Conservation (phyloP, 257 asterid genomes). For the Leptodermis oblonga region DNA sequence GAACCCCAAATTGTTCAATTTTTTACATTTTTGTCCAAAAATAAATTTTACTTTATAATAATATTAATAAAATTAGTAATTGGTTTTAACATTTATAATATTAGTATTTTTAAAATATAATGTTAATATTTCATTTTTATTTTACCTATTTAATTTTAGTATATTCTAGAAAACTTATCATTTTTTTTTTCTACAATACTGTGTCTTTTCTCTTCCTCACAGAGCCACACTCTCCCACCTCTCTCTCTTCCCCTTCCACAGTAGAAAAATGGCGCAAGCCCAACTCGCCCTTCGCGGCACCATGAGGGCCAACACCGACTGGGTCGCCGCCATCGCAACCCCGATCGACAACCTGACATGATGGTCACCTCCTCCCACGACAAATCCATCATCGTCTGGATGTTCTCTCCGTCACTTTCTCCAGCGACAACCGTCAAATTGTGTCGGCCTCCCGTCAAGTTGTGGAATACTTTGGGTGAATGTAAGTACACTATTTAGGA, state of each 20-base stretch:
- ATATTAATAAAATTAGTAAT: too few relatives aligned
- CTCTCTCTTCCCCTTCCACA: neutral
- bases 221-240: too few relatives aligned
- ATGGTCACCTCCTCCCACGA: conserved; percentile 79
- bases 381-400: conserved; percentile 73
- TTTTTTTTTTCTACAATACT: too few relatives aligned
- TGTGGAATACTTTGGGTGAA: conserved; percentile 87
- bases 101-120: too few relatives aligned
- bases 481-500: conserved; percentile 65
- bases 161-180: too few relatives aligned
- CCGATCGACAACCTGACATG: conserved; percentile 75
- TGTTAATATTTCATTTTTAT: too few relatives aligned
- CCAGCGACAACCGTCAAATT: conserved; percentile 83
- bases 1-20: too few relatives aligned
- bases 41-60: too few relatives aligned
- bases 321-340: conserved; percentile 89
- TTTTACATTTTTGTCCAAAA: too few relatives aligned
- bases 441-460: conserved; percentile 75
- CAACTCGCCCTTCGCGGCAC: conserved; percentile 68
- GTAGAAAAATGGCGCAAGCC: conserved; percentile 50
- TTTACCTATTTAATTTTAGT: too few relatives aligned
- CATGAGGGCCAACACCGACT: conserved; percentile 78
- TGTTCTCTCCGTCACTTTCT: conserved; percentile 86
- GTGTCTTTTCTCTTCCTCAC: too few relatives aligned
- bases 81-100: too few relatives aligned